A percentile compares a stretch with the other conserved stretches of the same genome.
Conservation (phyloP, 495 filamentous ascomycete species). For the Alectoria sarmentosa region DNA sequence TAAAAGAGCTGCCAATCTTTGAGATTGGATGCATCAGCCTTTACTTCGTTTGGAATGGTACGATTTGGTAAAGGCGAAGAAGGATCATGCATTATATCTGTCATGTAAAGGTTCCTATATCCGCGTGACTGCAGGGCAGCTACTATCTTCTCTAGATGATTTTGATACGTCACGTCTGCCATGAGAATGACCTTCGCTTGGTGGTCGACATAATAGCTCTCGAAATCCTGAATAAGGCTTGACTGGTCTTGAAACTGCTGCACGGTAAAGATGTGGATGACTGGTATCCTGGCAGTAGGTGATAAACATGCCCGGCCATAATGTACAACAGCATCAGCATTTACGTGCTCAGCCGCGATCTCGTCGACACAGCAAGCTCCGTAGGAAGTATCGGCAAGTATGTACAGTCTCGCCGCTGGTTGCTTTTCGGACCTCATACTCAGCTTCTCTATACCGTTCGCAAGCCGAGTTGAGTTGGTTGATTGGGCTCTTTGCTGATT, state of each 20-base stretch:
- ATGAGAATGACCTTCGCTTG: conserved; percentile 66
- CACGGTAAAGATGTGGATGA: conserved; percentile 85
- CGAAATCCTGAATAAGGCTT: conserved; percentile 53
- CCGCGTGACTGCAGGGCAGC: conserved; percentile 48
- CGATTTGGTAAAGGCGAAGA: conserved; percentile 83
- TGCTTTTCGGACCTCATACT: conserved; percentile 18
- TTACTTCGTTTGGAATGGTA: conserved; percentile 46
- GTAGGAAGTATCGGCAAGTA: conserved; percentile 94
- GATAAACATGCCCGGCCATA: conserved; percentile 91
- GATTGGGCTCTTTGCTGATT: not conserved
- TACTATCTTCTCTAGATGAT: conserved; percentile 54
- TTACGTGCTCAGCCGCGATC: conserved; percentile 88
- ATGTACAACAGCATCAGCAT: conserved; percentile 88
- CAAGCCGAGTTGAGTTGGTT: not conserved
- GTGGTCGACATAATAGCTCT: conserved; percentile 55
- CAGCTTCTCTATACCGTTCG: conserved; percentile 21
- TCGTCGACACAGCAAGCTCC: conserved; percentile 97
- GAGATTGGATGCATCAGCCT: conserved; percentile 45
- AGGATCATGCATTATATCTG: conserved; percentile 70
- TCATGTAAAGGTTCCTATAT: conserved; percentile 62
- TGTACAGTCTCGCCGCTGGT: conserved; percentile 56
- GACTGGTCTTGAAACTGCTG: conserved; percentile 53
- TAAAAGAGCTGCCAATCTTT: conserved; percentile 78
- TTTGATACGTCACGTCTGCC: conserved; percentile 81
- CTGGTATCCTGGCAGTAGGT: conserved; percentile 79